These are phyloP conservation scores for Eucalyptus regnans DNA, from an alignment of 345 rosid species.

Conservation along the genomic window DNA sequence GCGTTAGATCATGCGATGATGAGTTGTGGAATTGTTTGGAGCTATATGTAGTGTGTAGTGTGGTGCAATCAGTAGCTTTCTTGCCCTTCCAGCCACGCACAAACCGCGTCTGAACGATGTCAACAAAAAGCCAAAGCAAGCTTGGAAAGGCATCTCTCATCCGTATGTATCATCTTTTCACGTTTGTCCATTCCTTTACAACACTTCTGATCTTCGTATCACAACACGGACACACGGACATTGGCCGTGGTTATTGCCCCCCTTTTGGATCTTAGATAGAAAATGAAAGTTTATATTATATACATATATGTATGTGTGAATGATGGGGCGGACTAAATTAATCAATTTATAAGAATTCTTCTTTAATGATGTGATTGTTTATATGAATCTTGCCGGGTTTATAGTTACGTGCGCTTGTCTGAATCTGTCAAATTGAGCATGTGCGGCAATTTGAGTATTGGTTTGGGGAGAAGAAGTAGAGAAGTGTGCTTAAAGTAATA, in stretches of 20 bases:
- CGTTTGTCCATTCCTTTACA: background rate
- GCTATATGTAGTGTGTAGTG: background rate
- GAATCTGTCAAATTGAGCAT: background rate
- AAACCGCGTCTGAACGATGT: background rate
- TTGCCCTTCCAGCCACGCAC: background rate
- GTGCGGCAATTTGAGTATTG: background rate
- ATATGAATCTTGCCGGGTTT: background rate
- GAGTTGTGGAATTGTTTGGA: background rate
- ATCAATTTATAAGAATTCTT: background rate
- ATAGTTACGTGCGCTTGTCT: background rate
- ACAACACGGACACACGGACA: background rate
- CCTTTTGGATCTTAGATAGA: background rate
- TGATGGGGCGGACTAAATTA: background rate
- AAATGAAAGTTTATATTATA: background rate
- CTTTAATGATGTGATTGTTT: background rate
- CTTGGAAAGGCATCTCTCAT: background rate
- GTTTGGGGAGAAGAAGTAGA: background rate
- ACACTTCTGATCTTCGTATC: background rate
- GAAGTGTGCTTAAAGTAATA: background rate
- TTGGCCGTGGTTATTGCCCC: background rate
- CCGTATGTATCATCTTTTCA: background rate
- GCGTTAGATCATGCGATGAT: background rate
- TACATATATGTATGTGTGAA: accelerated
- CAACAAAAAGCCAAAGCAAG: background rate
- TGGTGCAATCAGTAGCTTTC: background rate